phyloP scores from a whole-genome alignment of 169 alveolate genomes.

The Babesia bovis region DNA sequence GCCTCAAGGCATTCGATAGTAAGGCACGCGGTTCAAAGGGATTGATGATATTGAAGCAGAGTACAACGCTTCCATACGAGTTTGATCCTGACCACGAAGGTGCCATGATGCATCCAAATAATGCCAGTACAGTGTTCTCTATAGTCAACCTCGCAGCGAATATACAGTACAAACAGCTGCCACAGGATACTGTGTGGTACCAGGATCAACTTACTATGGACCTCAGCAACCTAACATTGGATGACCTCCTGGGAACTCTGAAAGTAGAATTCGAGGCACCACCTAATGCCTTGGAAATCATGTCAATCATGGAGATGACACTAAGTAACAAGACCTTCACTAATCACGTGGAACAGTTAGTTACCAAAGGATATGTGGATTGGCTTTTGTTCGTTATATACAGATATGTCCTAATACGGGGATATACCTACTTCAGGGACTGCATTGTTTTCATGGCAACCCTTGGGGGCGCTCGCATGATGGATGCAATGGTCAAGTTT shows the following conservation, averaged over 20 bases:
- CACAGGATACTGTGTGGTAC: conserved; percentile 27
- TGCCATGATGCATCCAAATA: conserved; percentile 10
- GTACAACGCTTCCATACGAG: conserved; percentile 37
- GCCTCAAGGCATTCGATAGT: conserved; percentile 37
- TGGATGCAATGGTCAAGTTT: conserved; percentile 68
- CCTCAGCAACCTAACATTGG: conserved; percentile 34
- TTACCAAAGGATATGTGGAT: conserved; percentile 64
- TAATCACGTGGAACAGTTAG: conserved; percentile 67
- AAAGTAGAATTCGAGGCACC: conserved; percentile 53
- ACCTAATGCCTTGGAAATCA: conserved; percentile 54
- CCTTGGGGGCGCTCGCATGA: conserved; percentile 66
- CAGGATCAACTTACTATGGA: conserved; percentile 53
- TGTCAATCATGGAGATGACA: conserved; percentile 63
- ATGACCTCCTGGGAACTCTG: conserved; percentile 45
- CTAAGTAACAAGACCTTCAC: conserved; percentile 64
- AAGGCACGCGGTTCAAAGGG: conserved; percentile 38
- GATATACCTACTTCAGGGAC: conserved; percentile 71
- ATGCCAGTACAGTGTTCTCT: conserved; percentile 42
- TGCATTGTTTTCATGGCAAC: conserved; percentile 67
- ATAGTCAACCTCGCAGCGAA: conserved; percentile 48
- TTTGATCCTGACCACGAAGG: conserved; percentile 16
- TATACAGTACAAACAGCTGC: conserved; percentile 19
- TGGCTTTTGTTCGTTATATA: conserved; percentile 70
- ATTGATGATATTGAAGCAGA: conserved; percentile 34
- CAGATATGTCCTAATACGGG: conserved; percentile 66